Conservation (phyloP, 345 rosid species). For the Rhodamnia argentea region DNA sequence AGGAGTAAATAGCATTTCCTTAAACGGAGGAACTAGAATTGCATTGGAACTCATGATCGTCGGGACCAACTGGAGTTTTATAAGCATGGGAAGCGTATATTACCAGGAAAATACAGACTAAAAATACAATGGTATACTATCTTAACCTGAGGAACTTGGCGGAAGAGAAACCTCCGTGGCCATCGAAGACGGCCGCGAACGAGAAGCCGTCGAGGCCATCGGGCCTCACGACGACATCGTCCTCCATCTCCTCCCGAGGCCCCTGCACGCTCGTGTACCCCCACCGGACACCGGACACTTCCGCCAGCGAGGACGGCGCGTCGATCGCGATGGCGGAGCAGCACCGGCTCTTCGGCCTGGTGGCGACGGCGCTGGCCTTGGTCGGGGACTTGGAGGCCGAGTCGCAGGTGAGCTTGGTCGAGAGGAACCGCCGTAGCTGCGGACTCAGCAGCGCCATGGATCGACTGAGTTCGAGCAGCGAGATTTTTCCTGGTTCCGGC, state of each 20-base stretch:
- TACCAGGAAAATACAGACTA: background rate
- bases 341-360: conserved; percentile 20
- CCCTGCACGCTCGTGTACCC: conserved; percentile 76
- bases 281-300: conserved; percentile 55
- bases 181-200: conserved; percentile 83
- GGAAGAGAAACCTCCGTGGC: conserved; percentile 77
- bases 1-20: background rate
- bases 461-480: background rate
- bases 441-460: conserved; percentile 62
- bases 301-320: conserved; percentile 54
- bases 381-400: conserved; percentile 7
- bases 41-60: background rate
- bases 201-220: conserved; percentile 77
- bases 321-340: conserved; percentile 85
- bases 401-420: conserved; percentile 16
- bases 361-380: conserved; percentile 3
- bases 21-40: background rate
- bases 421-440: conserved; percentile 45
- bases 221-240: conserved; percentile 49
- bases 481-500: background rate
- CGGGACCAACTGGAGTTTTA: background rate
- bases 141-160: conserved; percentile 66
- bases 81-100: background rate
- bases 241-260: conserved; percentile 89
- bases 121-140: background rate